These are phyloP conservation scores for Pelargonium cotyledonis DNA, from an alignment of 441 rosid genomes.

Conservation along the genomic window DNA sequence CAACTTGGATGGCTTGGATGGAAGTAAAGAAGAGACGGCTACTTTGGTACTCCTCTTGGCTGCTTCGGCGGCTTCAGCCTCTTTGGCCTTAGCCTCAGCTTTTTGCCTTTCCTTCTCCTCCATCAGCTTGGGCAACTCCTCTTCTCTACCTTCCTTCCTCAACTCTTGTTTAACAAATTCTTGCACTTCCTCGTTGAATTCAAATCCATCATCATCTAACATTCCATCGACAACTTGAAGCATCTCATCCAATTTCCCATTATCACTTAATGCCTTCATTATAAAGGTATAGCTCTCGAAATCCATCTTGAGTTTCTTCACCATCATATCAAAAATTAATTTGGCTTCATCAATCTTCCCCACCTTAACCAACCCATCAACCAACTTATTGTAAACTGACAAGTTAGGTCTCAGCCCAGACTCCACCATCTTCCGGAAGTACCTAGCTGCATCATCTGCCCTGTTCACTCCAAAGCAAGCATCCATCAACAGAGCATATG, in stretches of 20 bases:
- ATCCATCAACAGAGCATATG: constrained; percentile 66
- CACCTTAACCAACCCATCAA: constrained; percentile 48
- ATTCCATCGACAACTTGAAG: constrained; percentile 66
- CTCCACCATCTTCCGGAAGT: constrained; percentile 68
- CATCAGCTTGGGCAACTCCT: constrained; percentile 64
- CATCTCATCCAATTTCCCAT: constrained; percentile 59
- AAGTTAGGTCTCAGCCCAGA: constrained; percentile 65
- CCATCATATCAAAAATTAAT: constrained; percentile 67
- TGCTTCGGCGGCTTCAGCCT: constrained; percentile 64
- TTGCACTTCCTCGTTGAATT: constrained; percentile 42
- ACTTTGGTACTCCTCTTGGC: constrained; percentile 57
- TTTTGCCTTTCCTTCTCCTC: constrained; percentile 76
- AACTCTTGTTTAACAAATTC: constrained; percentile 62
- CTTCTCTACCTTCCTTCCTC: constrained; percentile 68
- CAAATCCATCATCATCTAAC: constrained; percentile 39
- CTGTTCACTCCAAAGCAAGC: constrained; percentile 54
- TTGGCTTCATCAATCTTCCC: constrained; percentile 73
- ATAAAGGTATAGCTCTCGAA: constrained; percentile 65
- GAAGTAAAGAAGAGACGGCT: constrained; percentile 42
- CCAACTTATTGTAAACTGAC: constrained; percentile 65
- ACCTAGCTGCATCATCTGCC: constrained; percentile 71
- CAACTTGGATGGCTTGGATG: constrained; percentile 29
- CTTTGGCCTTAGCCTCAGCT: constrained; percentile 83
- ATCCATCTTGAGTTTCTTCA: constrained; percentile 80
- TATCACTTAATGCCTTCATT: constrained; percentile 56